These are phyloP conservation scores for Diaporthe helianthi DNA, from an alignment of 2,329 filamentous ascomycete genomes.

Conservation along the genomic window DNA sequence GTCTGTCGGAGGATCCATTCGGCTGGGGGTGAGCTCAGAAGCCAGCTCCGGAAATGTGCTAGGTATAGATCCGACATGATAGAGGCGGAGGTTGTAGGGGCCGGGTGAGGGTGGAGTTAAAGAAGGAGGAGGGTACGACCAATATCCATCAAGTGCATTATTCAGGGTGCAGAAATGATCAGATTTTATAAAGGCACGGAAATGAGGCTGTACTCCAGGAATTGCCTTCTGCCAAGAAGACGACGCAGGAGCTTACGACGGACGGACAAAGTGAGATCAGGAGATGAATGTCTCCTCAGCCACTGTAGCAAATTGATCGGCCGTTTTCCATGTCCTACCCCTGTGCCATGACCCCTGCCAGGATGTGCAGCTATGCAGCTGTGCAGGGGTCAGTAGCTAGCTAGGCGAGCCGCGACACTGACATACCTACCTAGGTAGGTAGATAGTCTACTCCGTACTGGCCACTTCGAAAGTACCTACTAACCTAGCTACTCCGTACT, in stretches of 20 bases:
- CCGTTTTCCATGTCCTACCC: constrained; percentile 1
- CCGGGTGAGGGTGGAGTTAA: background rate
- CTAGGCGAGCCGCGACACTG: constrained; percentile 5
- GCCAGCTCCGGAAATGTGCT: constrained; percentile 66
- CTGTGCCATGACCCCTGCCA: constrained; percentile 17
- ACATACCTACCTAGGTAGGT: background rate
- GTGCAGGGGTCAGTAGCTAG: constrained; percentile 12
- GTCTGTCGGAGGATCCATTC: constrained; percentile 86
- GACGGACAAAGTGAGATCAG: constrained; percentile 12
- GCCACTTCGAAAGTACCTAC: constrained; percentile 25
- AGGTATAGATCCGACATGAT: constrained; percentile 62
- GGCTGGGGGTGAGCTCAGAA: constrained; percentile 86
- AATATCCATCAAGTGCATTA: background rate
- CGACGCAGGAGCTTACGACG: constrained; percentile 23
- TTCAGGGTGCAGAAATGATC: background rate
- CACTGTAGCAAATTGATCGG: constrained; percentile 27
- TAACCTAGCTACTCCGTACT: too few relatives aligned
- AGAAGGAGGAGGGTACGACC: background rate
- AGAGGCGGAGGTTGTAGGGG: background rate
- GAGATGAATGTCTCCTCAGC: constrained; percentile 19
- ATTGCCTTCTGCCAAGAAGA: constrained; percentile 20
- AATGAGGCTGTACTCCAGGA: constrained; percentile 2
- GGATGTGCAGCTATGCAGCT: background rate
- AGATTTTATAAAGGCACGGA: background rate
- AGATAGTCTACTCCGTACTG: too few relatives aligned